phyloP scores from a whole-genome alignment of 1,284 basidiomycete species.

The Chalciporus sp. region DNA sequence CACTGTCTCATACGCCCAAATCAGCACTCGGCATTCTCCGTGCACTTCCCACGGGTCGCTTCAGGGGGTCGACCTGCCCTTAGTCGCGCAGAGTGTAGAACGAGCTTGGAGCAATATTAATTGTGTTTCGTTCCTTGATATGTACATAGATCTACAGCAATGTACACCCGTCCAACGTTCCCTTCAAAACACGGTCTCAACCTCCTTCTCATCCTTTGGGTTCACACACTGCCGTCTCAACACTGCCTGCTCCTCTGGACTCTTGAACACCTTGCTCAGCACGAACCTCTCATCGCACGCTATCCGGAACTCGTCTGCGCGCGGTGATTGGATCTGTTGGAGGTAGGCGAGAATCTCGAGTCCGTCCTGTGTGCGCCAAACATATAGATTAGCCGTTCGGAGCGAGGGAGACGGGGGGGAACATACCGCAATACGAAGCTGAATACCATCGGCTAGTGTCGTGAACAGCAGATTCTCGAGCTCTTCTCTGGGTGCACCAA shows the following conservation, averaged over 20 bases:
- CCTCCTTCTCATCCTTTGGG: constrained; percentile 26
- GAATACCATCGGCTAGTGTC: constrained; percentile 46
- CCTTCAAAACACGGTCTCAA: constrained; percentile 28
- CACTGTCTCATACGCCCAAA: constrained; percentile 2
- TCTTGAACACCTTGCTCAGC: constrained; percentile 67
- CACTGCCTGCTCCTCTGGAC: constrained; percentile 45
- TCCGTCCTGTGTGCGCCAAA: constrained; percentile 43
- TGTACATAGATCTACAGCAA: not conserved
- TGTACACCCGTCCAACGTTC: not conserved
- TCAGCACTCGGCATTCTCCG: constrained; percentile 25
- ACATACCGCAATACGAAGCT: constrained; percentile 55
- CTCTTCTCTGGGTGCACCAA: constrained; percentile 55
- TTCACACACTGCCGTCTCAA: constrained; percentile 25
- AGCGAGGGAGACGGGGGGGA: too few relatives aligned
- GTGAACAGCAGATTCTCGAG: constrained; percentile 63
- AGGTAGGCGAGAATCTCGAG: constrained; percentile 51
- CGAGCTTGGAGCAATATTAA: too few relatives aligned
- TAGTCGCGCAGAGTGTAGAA: too few relatives aligned
- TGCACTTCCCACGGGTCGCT: constrained; percentile 21
- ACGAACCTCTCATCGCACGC: constrained; percentile 55
- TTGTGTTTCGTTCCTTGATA: too few relatives aligned
- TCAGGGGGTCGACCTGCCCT: constrained; percentile 27
- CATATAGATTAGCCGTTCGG: not conserved
- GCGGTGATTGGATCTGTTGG: constrained; percentile 47
- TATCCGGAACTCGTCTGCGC: constrained; percentile 59